Base-by-base conservation (phyloP, 2,329 filamentous ascomycete genomes). In the Trichocomaceae sp. region DNA sequence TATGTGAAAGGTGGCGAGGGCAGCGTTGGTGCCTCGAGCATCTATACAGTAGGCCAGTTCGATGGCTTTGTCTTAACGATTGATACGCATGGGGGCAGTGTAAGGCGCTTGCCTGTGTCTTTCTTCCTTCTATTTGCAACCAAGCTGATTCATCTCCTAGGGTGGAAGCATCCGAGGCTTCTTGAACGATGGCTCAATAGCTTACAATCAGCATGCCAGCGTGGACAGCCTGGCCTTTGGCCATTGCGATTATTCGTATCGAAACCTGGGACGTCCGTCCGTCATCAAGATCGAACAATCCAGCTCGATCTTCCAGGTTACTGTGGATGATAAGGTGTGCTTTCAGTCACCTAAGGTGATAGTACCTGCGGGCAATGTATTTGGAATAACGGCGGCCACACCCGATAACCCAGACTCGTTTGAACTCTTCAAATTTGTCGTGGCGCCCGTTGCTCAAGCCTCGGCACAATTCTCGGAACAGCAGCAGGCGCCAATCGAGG, bases 371-470 rank as follows among this genome's bases (percentile, higher is more conserved):
- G 88, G 88, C 61, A 95, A 97, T 75, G 81, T 82, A 68, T 88
- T 96, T 61, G 93, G 93, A 63, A 76, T 99, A 62, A 90, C 87
- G 12, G 93, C 92, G 42, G 88, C 89, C 15, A 92, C 89, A 2
- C 88, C 89, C 29, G 92, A 97, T 62, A 91, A 84, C 64, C 90
- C 93, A 0, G 93, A 99, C 73, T 95, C 90, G 5, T 95, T 96
- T 65, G 93, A 99, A 72, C 72, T 96, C 61, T 93, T 91, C 78
- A 95, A 92, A 69, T 81, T 97, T 67, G 79, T 87, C 35, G 82
- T 93, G 50, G 58, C 68, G n/a, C 37, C 46, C 2, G 48, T 47
- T 19, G 29, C 52, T 35, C 69, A 69, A 57, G 59, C 68, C 1
- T 55, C 67, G 59, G 65, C 67, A 10, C 62, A 64, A 47, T 65